A percentile compares a stretch with the other conserved stretches of the same genome.
Evolutionary conservation across 148 eudicot species (phyloP).

Genomic region (Heliosperma pusillum): DNA sequence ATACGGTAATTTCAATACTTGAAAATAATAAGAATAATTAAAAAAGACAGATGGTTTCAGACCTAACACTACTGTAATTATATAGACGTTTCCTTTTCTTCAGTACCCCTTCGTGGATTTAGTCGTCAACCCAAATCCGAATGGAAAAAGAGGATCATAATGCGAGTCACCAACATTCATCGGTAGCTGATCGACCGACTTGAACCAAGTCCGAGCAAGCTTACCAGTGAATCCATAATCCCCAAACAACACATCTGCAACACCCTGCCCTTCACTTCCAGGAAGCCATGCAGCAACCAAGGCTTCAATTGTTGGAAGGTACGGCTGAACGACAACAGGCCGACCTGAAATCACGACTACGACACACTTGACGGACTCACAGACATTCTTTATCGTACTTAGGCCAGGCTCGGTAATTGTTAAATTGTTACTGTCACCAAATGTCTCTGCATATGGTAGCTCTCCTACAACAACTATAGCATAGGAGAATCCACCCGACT

Average conservation of each 20-base stretch:
- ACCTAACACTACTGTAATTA: too few relatives aligned
- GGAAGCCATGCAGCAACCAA: conserved; percentile 55
- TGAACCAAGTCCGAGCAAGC: conserved; percentile 46
- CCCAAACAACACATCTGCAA: conserved; percentile 38
- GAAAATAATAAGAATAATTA: too few relatives aligned
- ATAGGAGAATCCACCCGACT: conserved; percentile 35
- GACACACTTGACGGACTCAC: conserved; percentile 37
- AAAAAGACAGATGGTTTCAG: too few relatives aligned
- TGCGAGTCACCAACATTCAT: conserved; percentile 44
- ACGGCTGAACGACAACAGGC: conserved; percentile 47
- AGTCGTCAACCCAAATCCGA: conserved; percentile 45
- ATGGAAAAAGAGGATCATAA: conserved; percentile 47
- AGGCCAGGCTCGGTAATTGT: conserved; percentile 41
- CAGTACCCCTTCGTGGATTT: conserved; percentile 5
- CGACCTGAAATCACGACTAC: conserved; percentile 52
- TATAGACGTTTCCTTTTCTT: too few relatives aligned
- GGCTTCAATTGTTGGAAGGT: conserved; percentile 31
- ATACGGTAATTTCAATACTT: too few relatives aligned
- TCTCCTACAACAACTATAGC: conserved; percentile 67
- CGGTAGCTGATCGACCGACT: conserved; percentile 39
- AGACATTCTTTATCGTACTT: conserved; percentile 30
- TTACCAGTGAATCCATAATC: conserved; percentile 35
- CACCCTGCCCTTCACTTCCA: conserved; percentile 44
- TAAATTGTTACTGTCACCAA: conserved; percentile 40
- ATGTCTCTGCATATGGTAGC: conserved; percentile 43